Evolutionary conservation across 2,329 filamentous ascomycete species (phyloP), one percentile per base, ranked within the genome.

Genomic region (Fusarium chlamydosporum): DNA sequence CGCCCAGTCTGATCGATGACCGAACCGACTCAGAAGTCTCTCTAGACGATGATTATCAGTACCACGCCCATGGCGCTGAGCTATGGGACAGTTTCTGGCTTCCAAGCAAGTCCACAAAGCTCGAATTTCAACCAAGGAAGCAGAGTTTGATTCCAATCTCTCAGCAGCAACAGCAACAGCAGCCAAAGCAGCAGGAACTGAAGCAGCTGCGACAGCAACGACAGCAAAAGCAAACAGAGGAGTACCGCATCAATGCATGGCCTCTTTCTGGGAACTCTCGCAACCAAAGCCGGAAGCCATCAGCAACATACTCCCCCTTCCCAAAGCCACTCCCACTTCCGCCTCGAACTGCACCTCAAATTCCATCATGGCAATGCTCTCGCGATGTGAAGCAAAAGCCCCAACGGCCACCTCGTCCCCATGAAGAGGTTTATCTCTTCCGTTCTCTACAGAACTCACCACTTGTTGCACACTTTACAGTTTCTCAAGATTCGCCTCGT

Each of bases 61-160:
- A 85, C 64, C 81, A 83, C 56, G 73, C 79, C 20, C 79, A 83
- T 33, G 78, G 79, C 7, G 74, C 79, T 27, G 81, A 84, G 68
- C 73, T 85, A 4, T 87, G 85, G 84, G 82, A 86, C 70, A 83
- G 77, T 54, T 87, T 86, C 71, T 86, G 83, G 84, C 70, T 72
- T 38, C 71, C 56, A 10, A 63, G 33, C 47, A 71, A 67, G 43
- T 61, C 65, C 16, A 57, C 67, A 13, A 38, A 48, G 2, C 18
- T 41, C 40, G 67, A 68, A 23, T 45, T 60, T 34, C 64, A 63
- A 20, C 60, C 73, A 11, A 71, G 61, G 46, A 77, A 76, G 63
- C 76, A 78, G 20, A 76, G 76, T 13, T 59, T 77, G 62, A 73
- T 77, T 9, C 71, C 77, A 13, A 74, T 75, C 10, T 74, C 75